phyloP scores from a whole-genome alignment of 805 yeast genomes.

The Kuraishia borneana region DNA sequence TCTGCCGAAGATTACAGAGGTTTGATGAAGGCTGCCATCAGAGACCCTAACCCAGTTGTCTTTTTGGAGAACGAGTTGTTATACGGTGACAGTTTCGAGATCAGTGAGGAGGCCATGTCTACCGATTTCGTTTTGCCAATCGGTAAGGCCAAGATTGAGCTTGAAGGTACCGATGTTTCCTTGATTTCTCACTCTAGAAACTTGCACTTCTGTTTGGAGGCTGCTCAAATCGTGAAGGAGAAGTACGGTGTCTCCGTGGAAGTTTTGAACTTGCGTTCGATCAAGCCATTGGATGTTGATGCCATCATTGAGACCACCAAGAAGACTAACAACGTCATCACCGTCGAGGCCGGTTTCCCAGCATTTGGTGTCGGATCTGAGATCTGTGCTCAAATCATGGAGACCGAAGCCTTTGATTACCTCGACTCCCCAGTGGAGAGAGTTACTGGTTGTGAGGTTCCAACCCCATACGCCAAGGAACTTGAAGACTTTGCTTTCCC shows the following conservation, averaged over 20 bases:
- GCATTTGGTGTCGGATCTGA: slow-evolving; percentile 98
- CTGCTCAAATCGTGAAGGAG: slow-evolving; percentile 79
- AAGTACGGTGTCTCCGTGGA: slow-evolving; percentile 85
- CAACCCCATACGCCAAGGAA: slow-evolving; percentile 95
- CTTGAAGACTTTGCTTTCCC: slow-evolving; percentile 99
- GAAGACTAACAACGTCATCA: slow-evolving; percentile 92
- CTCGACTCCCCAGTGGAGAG: slow-evolving; percentile 98
- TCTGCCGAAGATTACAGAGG: slow-evolving; percentile 96
- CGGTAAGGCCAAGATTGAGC: slow-evolving; percentile 92
- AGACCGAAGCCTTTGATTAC: slow-evolving; percentile 95
- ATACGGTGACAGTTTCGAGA: slow-evolving; percentile 85
- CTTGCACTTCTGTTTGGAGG: slow-evolving; percentile 74
- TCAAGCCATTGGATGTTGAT: slow-evolving; percentile 90
- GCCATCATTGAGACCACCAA: slow-evolving; percentile 79
- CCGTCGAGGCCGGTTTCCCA: slow-evolving; percentile 98
- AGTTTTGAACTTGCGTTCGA: slow-evolving; percentile 90
- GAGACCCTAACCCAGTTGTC: slow-evolving; percentile 97
- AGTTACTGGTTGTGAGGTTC: slow-evolving; percentile 99
- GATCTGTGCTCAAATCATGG: slow-evolving; percentile 96
- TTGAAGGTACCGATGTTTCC: slow-evolving; percentile 84
- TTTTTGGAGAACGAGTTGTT: slow-evolving; percentile 92
- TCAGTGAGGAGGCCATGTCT: slow-evolving; percentile 79
- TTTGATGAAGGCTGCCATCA: slow-evolving; percentile 86
- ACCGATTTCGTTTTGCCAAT: slow-evolving; percentile 88
- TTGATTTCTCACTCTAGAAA: slow-evolving; percentile 89